Conservation (phyloP, 805 yeast genomes). For the Ogataea nitratoaversa region DNA sequence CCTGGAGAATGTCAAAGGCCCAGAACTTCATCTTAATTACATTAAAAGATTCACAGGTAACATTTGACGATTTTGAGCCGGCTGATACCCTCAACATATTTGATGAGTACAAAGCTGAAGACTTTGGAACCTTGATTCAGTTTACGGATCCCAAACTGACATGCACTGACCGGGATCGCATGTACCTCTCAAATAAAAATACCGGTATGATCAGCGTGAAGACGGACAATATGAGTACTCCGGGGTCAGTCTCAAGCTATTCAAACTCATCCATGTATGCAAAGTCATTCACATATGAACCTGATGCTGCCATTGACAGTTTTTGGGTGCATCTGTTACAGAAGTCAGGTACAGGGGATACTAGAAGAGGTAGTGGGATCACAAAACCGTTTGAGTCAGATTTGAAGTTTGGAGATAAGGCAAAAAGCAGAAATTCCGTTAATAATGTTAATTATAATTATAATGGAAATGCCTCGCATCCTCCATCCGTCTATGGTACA, state of each 20-base stretch:
- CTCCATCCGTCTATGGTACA: background rate
- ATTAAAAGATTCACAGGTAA: slow-evolving; percentile 19
- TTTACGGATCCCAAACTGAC: slow-evolving; percentile 4
- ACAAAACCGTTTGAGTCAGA: too few species aligned
- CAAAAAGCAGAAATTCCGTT: background rate
- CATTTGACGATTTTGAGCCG: slow-evolving; percentile 1
- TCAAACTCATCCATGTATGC: background rate
- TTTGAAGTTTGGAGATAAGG: too few species aligned
- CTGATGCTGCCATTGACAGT: slow-evolving; percentile 18
- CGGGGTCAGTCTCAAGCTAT: background rate
- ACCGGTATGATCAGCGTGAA: background rate
- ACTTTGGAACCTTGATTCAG: slow-evolving; percentile 14
- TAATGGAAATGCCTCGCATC: too few species aligned
- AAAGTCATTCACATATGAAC: slow-evolving; percentile 3
- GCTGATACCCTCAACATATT: slow-evolving; percentile 13
- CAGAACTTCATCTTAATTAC: slow-evolving; percentile 38
- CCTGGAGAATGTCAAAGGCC: slow-evolving; percentile 65
- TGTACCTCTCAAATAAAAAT: background rate
- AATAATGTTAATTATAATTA: too few species aligned
- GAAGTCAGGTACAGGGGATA: slow-evolving; percentile 2
- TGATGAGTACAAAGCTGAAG: slow-evolving; percentile 12
- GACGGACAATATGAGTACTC: background rate
- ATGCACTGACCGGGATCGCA: background rate
- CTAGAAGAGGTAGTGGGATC: background rate
- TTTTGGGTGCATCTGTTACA: slow-evolving; percentile 24